Percentiles rank a stretch among this genome's conserved stretches.
Conservation (phyloP, 140 eudicot species). For the Stevia rebaudiana region DNA sequence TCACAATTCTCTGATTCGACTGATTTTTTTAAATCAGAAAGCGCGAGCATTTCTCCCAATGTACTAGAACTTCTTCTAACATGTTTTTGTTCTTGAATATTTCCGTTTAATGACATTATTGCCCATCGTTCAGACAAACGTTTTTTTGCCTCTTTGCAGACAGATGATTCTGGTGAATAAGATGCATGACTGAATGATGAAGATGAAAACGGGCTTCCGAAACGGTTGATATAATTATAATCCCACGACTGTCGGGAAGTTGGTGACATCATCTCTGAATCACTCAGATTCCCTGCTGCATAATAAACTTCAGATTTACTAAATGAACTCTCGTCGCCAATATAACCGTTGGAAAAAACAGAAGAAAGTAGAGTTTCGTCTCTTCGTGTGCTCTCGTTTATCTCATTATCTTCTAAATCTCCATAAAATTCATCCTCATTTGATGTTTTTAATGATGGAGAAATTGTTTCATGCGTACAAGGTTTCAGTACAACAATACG, state of each 20-base stretch:
- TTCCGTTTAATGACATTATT: conserved; percentile 74
- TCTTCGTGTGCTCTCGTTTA: conserved; percentile 52
- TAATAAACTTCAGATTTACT: conserved; percentile 74
- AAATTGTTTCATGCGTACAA: conserved; percentile 44
- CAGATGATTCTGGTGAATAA: conserved; percentile 92
- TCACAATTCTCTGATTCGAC: conserved; percentile 23
- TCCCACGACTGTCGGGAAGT: conserved; percentile 95
- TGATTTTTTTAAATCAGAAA: conserved; percentile 62
- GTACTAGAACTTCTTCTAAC: conserved; percentile 82
- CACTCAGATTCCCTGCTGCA: conserved; percentile 67
- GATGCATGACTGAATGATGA: conserved; percentile 78
- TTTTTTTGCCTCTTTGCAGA: conserved; percentile 90
- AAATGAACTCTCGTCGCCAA: conserved; percentile 91
- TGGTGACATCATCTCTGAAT: conserved; percentile 86
- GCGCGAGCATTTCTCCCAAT: conserved; percentile 98
- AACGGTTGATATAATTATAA: conserved; percentile 56
- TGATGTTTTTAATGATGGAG: conserved; percentile 35
- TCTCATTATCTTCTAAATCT: conserved; percentile 49
- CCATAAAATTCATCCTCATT: conserved; percentile 42
- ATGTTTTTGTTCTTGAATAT: conserved; percentile 59
- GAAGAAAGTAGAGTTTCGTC: conserved; percentile 76
- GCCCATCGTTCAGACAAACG: conserved; percentile 99
- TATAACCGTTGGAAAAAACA: conserved; percentile 72
- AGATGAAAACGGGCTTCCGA: conserved; percentile 60
- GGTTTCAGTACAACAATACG: conserved; percentile 94